A percentile compares a stretch with the other conserved stretches of the same genome.
Conservation (phyloP, 345 rosid genomes). For the Citrus hindsii region DNA sequence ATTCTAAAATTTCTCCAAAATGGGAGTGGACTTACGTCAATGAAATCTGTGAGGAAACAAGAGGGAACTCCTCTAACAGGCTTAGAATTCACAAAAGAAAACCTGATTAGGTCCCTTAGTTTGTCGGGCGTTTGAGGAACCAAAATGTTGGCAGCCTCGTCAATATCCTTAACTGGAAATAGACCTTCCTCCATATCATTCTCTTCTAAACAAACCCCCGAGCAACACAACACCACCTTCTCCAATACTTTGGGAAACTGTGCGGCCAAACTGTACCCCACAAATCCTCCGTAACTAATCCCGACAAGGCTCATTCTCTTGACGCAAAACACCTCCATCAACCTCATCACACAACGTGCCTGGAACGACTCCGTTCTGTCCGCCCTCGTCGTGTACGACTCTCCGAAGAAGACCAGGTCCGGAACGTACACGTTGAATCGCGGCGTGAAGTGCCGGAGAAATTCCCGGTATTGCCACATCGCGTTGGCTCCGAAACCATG, state of each 20-base stretch:
- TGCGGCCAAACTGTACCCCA: conserved; percentile 64
- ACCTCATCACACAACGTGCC: conserved; percentile 48
- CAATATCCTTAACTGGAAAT: conserved; percentile 55
- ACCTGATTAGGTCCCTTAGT: conserved; percentile 54
- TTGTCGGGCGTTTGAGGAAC: conserved; percentile 68
- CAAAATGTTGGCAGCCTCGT: conserved; percentile 60
- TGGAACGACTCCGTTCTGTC: conserved; percentile 64
- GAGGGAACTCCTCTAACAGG: conserved; percentile 46
- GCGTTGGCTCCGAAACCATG: conserved; percentile 85
- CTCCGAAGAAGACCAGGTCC: conserved; percentile 67
- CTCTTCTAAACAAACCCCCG: conserved; percentile 79
- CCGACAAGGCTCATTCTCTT: conserved; percentile 53
- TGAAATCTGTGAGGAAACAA: conserved; percentile 56
- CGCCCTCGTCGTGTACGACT: conserved; percentile 39
- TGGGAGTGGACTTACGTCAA: conserved; percentile 34
- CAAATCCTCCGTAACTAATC: conserved; percentile 82
- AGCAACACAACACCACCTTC: conserved; percentile 61
- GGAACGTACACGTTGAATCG: conserved; percentile 74
- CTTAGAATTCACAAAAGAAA: conserved; percentile 46
- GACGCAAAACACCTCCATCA: conserved; percentile 55
- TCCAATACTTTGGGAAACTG: conserved; percentile 54
- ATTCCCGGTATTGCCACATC: conserved; percentile 72
- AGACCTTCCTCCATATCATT: conserved; percentile 61
- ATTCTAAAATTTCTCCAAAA: no score
- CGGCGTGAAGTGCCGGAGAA: conserved; percentile 48